Evolutionary conservation across 495 filamentous ascomycete genomes (phyloP).

Genomic region (Viridothelium virens): DNA sequence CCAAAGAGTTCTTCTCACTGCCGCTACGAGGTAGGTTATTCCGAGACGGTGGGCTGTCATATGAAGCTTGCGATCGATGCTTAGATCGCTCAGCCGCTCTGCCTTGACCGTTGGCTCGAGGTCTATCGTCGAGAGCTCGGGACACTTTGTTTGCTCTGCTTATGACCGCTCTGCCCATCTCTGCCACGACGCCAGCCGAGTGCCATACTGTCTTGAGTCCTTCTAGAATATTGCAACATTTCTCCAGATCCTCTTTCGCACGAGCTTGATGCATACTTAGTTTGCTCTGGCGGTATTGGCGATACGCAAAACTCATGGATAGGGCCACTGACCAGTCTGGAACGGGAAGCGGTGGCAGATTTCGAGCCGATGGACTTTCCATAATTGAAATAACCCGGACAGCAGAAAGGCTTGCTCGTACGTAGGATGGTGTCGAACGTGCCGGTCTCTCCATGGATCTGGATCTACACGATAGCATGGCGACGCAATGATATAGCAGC

Average conservation of each 20-base stretch:
- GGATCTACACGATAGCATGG: conserved; percentile 50
- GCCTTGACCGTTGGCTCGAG: no score
- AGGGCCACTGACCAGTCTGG: conserved; percentile 59
- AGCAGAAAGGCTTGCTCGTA: conserved; percentile 56
- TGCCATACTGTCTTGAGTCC: conserved; percentile 51
- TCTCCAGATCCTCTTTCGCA: conserved; percentile 52
- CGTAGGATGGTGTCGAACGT: conserved; percentile 44
- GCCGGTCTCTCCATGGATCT: conserved; percentile 37
- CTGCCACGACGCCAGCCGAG: conserved; percentile 53
- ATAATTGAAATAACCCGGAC: conserved; percentile 57
- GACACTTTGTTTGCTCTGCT: neutral
- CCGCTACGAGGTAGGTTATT: neutral
- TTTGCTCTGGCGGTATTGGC: conserved; percentile 59
- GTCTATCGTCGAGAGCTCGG: neutral
- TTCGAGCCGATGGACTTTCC: conserved; percentile 44
- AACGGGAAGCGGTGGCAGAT: conserved; percentile 53
- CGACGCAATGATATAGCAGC: conserved; percentile 62
- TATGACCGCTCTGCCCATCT: conserved; percentile 4
- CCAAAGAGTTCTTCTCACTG: neutral
- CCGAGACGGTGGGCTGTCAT: neutral
- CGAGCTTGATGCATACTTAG: conserved; percentile 55
- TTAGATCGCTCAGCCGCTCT: neutral
- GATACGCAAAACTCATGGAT: conserved; percentile 52
- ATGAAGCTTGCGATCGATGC: neutral
- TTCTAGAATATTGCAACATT: conserved; percentile 50